Evolutionary conservation across 176 grass and related monocot genomes (phyloP).

Genomic region (Stipa capillata): DNA sequence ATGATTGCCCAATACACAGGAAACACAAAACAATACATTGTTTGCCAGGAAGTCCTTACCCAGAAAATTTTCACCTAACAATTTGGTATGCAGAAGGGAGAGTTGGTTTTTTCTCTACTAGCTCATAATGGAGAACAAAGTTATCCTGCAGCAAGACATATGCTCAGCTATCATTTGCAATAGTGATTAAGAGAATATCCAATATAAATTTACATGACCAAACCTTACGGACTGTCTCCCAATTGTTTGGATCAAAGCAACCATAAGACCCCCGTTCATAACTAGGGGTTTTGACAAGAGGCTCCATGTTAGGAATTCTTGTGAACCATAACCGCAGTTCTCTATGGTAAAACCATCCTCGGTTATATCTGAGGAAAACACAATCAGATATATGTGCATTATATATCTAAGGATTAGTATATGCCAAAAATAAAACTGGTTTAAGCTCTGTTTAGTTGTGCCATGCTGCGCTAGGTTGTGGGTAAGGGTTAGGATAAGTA

Average conservation of each 20-base stretch:
- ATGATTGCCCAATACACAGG: neutral
- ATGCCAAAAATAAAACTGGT: neutral
- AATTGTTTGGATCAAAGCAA: slow-evolving; percentile 75
- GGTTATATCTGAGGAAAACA: slow-evolving; percentile 46
- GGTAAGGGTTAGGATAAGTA: neutral
- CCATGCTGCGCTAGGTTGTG: neutral
- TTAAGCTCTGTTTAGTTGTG: neutral
- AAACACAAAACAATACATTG: neutral
- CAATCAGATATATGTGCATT: neutral
- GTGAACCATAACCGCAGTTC: slow-evolving; percentile 63
- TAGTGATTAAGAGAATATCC: neutral
- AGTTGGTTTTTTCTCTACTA: slow-evolving; percentile 65
- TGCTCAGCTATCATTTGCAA: neutral
- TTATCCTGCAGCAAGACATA: slow-evolving; percentile 53
- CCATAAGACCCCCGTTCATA: slow-evolving; percentile 82
- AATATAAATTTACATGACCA: slow-evolving; percentile 1
- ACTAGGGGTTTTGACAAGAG: slow-evolving; percentile 52
- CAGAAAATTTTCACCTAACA: slow-evolving; percentile 45
- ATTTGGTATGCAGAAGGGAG: slow-evolving; percentile 42
- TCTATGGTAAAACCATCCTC: slow-evolving; percentile 97
- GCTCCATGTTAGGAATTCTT: slow-evolving; percentile 61
- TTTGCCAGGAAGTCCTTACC: slow-evolving; percentile 22
- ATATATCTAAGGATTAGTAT: slow-evolving; percentile 6
- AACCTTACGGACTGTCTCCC: slow-evolving; percentile 91
- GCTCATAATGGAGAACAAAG: slow-evolving; percentile 79